These are phyloP conservation scores for Penicillium brevicompactum DNA, from an alignment of 2,329 filamentous ascomycete species.

Conservation along the genomic window DNA sequence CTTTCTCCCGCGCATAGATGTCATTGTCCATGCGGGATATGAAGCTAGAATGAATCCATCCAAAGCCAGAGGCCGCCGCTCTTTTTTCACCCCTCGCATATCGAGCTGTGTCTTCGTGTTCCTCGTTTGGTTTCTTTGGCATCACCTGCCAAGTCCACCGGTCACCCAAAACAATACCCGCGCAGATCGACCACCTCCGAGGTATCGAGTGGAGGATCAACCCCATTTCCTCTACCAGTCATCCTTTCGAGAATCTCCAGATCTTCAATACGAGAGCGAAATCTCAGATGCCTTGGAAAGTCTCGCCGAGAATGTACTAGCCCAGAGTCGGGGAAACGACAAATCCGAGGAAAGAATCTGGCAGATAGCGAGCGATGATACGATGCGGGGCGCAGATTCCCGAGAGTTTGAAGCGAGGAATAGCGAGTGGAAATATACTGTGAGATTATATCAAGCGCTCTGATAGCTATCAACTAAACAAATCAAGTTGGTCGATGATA, in stretches of 20 bases:
- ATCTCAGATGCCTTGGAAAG: background rate
- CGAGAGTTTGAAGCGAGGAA: background rate
- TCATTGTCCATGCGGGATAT: background rate
- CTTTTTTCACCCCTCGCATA: background rate
- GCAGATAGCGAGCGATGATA: constrained; percentile 2
- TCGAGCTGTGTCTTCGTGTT: background rate
- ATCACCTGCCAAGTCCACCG: constrained; percentile 3
- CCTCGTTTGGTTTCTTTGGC: constrained; percentile 1
- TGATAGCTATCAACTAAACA: background rate
- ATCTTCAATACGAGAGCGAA: background rate
- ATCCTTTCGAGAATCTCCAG: background rate
- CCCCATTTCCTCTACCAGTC: constrained; percentile 1
- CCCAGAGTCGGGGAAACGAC: background rate
- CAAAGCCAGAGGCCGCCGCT: too few species aligned
- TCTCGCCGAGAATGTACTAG: background rate
- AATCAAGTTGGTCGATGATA: constrained; percentile 2
- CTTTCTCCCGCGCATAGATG: too few species aligned
- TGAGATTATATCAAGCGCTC: background rate
- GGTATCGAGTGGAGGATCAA: constrained; percentile 13
- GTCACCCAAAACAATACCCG: constrained; percentile 1
- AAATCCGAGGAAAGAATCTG: constrained; percentile 1
- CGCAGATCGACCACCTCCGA: constrained; percentile 10
- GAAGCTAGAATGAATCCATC: background rate
- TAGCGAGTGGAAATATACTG: background rate
- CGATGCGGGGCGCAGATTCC: background rate